Evolutionary conservation across 1,284 basidiomycete genomes (phyloP).

Genomic region (Fistulinella cinereoalba): DNA sequence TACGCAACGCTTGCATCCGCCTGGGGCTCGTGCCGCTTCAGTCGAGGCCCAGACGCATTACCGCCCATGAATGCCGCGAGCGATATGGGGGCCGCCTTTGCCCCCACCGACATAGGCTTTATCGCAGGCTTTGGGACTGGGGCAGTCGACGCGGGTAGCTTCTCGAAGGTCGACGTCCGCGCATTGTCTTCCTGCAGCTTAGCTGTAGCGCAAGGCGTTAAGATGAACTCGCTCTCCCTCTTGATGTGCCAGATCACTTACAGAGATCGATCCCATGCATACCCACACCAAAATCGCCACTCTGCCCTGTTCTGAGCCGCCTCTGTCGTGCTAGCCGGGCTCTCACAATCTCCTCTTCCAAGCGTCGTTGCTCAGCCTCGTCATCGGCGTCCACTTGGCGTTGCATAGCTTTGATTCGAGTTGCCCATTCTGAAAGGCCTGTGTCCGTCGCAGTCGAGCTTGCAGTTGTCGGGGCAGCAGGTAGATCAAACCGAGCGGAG

Average conservation of each 20-base stretch:
- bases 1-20: constrained; percentile 62
- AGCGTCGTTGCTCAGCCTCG: constrained; percentile 65
- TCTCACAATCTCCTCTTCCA: constrained; percentile 74
- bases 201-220: constrained; percentile 17
- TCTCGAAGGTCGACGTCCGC: constrained; percentile 6
- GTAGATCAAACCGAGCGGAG: constrained; percentile 40
- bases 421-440: constrained; percentile 76
- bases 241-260: constrained; percentile 22
- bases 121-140: constrained; percentile 15
- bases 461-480: constrained; percentile 26
- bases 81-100: constrained; percentile 43
- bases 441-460: constrained; percentile 44
- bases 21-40: constrained; percentile 70
- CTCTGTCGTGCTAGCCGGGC: constrained; percentile 65
- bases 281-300: constrained; percentile 44
- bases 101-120: constrained; percentile 8
- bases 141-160: constrained; percentile 1
- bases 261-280: constrained; percentile 35
- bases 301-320: constrained; percentile 46
- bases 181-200: constrained; percentile 24
- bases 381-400: constrained; percentile 76
- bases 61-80: constrained; percentile 79
- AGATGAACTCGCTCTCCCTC: neutral
- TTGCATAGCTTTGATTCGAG: constrained; percentile 72
- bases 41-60: constrained; percentile 56